A percentile compares a stretch with the other conserved stretches of the same genome.
These are phyloP conservation scores for Lyophyllum semitale DNA, from an alignment of 768 basidiomycete genomes.

Conservation along the genomic window DNA sequence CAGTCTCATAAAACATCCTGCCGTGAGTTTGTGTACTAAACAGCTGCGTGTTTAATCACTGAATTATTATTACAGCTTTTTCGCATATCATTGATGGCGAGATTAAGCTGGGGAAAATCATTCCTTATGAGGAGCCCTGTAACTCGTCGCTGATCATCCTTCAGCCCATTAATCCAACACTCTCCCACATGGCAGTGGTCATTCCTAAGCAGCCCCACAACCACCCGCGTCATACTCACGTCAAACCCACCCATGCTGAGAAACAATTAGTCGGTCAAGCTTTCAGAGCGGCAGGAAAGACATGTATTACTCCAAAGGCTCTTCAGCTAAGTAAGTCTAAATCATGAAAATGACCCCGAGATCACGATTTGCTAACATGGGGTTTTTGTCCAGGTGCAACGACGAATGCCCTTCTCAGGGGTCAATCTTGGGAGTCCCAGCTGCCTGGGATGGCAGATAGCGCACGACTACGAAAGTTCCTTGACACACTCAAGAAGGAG, in stretches of 20 bases:
- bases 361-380: not conserved
- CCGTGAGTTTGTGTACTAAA: not conserved
- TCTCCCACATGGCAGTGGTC: conserved; percentile 1
- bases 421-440: not conserved
- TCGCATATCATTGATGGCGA: conserved; percentile 1
- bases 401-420: not conserved
- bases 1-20: not conserved
- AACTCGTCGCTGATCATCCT: not conserved
- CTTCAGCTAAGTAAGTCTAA: not conserved
- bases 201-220: conserved; percentile 1
- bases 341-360: not conserved
- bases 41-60: not conserved
- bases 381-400: not conserved
- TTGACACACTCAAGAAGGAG: not conserved
- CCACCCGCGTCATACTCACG: not conserved
- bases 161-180: not conserved
- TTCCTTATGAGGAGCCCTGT: not conserved
- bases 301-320: not conserved
- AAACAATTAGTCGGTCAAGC: not conserved
- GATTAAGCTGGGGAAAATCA: not conserved
- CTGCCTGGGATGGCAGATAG: not conserved
- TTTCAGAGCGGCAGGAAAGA: not conserved
- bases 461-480: not conserved
- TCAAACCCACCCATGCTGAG: not conserved
- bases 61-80: not conserved